phyloP scores from a whole-genome alignment of 495 filamentous ascomycete species.

The Lindgomyces ingoldianus region DNA sequence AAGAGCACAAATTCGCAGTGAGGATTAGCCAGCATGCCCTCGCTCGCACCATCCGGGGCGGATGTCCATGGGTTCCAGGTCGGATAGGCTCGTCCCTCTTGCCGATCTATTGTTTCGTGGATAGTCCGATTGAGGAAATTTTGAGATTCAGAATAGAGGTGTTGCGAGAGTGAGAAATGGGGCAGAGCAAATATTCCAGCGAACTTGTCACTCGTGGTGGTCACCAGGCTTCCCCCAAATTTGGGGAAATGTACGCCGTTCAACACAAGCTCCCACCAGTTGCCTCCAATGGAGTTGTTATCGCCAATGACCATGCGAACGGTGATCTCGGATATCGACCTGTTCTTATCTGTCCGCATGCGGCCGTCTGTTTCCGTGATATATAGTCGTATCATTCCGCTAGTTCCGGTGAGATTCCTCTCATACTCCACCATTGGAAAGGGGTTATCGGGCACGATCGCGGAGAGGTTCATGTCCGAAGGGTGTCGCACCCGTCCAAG shows the following conservation, averaged over 20 bases:
- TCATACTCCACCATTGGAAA: conserved; percentile 37
- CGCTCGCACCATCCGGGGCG: conserved; percentile 57
- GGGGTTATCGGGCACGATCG: conserved; percentile 45
- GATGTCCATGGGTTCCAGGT: conserved; percentile 63
- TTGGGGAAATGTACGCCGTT: conserved; percentile 81
- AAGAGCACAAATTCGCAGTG: conserved; percentile 89
- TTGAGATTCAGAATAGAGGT: conserved; percentile 67
- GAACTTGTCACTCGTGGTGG: conserved; percentile 87
- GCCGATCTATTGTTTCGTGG: conserved; percentile 62
- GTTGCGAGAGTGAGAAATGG: conserved; percentile 69
- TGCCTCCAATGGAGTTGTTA: conserved; percentile 59
- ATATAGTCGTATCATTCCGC: conserved; percentile 31
- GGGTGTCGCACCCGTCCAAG: conserved; percentile 44
- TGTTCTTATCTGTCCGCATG: conserved; percentile 20
- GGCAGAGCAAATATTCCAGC: conserved; percentile 84
- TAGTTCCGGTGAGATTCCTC: conserved; percentile 38
- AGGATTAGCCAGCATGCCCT: conserved; percentile 60
- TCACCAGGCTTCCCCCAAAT: conserved; percentile 73
- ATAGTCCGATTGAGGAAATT: conserved; percentile 70
- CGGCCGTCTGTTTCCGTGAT: conserved; percentile 25
- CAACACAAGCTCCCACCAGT: conserved; percentile 72
- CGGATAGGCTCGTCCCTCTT: conserved; percentile 51
- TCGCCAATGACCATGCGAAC: conserved; percentile 71
- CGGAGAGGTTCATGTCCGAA: conserved; percentile 55
- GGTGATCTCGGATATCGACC: conserved; percentile 53